These are phyloP conservation scores for Agrocybe praecox DNA, from an alignment of 768 basidiomycete genomes.

Conservation along the genomic window DNA sequence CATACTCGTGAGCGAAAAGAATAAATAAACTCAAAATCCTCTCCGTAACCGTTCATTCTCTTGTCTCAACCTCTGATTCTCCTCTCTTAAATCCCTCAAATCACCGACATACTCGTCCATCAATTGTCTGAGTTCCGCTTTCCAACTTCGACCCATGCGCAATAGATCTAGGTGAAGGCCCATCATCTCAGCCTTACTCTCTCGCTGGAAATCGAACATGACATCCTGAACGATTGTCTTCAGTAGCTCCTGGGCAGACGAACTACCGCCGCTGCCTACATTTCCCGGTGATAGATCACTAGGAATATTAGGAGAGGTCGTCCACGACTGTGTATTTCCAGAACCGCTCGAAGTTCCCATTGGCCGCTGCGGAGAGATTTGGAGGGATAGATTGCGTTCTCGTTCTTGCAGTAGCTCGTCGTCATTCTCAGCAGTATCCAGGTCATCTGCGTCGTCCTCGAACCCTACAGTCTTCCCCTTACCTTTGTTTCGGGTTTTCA, in stretches of 20 bases:
- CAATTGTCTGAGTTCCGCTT: conserved; percentile 58
- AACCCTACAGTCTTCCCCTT: conserved; percentile 53
- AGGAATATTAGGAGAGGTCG: conserved; percentile 38
- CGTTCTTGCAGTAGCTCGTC: conserved; percentile 26
- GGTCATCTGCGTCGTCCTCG: conserved; percentile 30
- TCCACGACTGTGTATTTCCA: conserved; percentile 35
- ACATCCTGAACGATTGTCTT: conserved; percentile 68
- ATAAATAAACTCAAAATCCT: conserved; percentile 23
- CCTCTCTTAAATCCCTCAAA: conserved; percentile 59
- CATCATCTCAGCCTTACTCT: conserved; percentile 71
- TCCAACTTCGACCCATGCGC: conserved; percentile 71
- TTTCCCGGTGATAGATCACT: conserved; percentile 16
- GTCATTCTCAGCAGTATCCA: conserved; percentile 18
- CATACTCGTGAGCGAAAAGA: neutral
- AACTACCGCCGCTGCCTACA: conserved; percentile 24
- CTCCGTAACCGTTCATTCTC: conserved; percentile 68
- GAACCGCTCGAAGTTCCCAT: conserved; percentile 13
- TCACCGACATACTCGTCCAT: conserved; percentile 68
- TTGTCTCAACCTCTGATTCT: conserved; percentile 64
- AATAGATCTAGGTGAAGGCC: conserved; percentile 76
- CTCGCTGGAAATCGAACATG: conserved; percentile 72
- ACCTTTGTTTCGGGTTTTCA: conserved; percentile 19
- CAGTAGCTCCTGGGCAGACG: conserved; percentile 59
- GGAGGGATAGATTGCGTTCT: conserved; percentile 49
- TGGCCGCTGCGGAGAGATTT: conserved; percentile 58